phyloP scores from a whole-genome alignment of 352 stramenopile species.

The Phytophthora palmivora region DNA sequence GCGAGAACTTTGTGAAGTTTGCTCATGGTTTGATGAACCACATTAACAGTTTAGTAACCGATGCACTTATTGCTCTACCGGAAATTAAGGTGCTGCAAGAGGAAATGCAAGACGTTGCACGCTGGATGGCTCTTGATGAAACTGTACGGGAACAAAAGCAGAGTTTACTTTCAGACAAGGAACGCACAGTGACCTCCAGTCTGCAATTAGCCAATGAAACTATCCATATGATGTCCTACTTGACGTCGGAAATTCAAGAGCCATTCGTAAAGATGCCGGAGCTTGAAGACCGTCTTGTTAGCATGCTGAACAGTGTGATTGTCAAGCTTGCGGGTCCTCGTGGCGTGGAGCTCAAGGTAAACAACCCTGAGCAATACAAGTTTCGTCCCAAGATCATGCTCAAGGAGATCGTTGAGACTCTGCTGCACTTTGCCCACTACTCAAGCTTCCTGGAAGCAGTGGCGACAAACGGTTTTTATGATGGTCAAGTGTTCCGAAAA shows the following conservation, averaged over 20 bases:
- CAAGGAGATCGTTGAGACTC: conserved; percentile 95
- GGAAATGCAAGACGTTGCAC: conserved; percentile 85
- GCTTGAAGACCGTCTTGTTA: conserved; percentile 94
- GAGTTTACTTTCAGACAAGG: conserved; percentile 87
- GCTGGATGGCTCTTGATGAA: conserved; percentile 88
- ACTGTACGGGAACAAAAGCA: conserved; percentile 92
- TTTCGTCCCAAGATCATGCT: conserved; percentile 99
- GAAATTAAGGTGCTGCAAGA: conserved; percentile 95
- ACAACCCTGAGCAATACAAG: conserved; percentile 98
- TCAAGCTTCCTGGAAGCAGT: conserved; percentile 92
- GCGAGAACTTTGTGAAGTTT: conserved; percentile 97
- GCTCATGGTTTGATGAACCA: conserved; percentile 99
- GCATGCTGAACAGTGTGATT: conserved; percentile 97
- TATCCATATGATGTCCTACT: conserved; percentile 97
- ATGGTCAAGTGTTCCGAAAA: conserved; percentile 77
- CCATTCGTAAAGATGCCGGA: conserved; percentile 95
- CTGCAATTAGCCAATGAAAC: conserved; percentile 97
- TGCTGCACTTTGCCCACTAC: conserved; percentile 94
- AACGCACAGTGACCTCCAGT: conserved; percentile 92
- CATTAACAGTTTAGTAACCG: conserved; percentile 97
- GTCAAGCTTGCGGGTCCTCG: conserved; percentile 94
- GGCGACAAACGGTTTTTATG: conserved; percentile 90
- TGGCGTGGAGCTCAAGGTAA: conserved; percentile 95
- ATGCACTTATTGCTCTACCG: conserved; percentile 95
- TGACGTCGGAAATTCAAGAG: conserved; percentile 94